Percentiles rank a stretch among this genome's conserved stretches.
phyloP scores from a whole-genome alignment of 768 basidiomycete genomes.

The Kwoniella bestiolae region DNA sequence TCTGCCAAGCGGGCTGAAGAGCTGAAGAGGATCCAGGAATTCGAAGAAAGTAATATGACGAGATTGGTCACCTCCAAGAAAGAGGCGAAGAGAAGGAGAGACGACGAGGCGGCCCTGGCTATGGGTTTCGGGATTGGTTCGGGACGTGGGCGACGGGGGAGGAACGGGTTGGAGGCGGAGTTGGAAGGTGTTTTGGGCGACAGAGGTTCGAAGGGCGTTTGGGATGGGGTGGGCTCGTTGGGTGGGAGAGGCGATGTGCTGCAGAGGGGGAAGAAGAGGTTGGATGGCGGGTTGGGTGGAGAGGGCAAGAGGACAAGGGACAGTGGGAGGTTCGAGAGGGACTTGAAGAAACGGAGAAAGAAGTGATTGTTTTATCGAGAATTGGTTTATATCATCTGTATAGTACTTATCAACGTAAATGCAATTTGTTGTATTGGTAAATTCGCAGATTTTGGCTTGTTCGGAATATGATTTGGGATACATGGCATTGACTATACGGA shows the following conservation, averaged over 20 bases:
- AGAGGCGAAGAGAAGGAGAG: slow-evolving; percentile 69
- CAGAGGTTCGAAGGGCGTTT: slow-evolving; percentile 50
- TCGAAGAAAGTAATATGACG: slow-evolving; percentile 93
- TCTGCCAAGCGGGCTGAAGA: slow-evolving; percentile 75
- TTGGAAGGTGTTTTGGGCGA: slow-evolving; percentile 56
- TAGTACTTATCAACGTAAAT: not conserved
- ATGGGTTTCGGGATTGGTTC: slow-evolving; percentile 65
- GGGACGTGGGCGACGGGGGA: slow-evolving; percentile 42
- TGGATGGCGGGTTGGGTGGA: slow-evolving; percentile 5
- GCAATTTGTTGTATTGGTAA: not conserved
- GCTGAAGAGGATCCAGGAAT: slow-evolving; percentile 77
- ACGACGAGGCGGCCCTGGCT: slow-evolving; percentile 86
- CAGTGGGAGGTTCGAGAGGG: slow-evolving; percentile 16
- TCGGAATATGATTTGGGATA: too few relatives aligned
- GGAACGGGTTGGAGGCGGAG: slow-evolving; percentile 55
- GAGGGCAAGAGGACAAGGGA: slow-evolving; percentile 3
- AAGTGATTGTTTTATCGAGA: not conserved
- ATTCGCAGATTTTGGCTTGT: too few relatives aligned
- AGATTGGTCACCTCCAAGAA: slow-evolving; percentile 88
- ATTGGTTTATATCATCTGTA: not conserved
- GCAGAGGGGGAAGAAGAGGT: slow-evolving; percentile 31
- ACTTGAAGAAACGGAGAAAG: slow-evolving; percentile 6
- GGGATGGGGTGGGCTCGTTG: slow-evolving; percentile 51
- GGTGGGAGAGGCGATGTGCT: slow-evolving; percentile 29
- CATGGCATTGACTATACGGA: too few relatives aligned